A percentile compares a stretch with the other conserved stretches of the same genome.
These are phyloP conservation scores for Geoglossum glabrum DNA, from an alignment of 495 filamentous ascomycete genomes.

Conservation along the genomic window DNA sequence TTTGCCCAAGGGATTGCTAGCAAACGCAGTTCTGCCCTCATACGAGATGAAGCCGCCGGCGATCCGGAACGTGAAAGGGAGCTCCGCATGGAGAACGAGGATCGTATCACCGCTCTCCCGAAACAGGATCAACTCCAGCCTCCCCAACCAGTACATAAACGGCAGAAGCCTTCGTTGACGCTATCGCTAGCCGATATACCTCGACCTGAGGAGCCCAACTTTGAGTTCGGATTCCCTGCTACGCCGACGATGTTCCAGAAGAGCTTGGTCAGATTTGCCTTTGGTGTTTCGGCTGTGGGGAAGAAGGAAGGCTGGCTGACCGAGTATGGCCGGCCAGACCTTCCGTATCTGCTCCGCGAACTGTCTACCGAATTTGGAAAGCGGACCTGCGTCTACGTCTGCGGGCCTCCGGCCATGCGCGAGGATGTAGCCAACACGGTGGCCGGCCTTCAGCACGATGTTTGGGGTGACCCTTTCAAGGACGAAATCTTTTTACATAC, in stretches of 20 bases:
- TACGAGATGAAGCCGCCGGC: slow-evolving; percentile 61
- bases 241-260: slow-evolving; percentile 64
- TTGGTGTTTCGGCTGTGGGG: slow-evolving; percentile 33
- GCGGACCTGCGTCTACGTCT: slow-evolving; percentile 75
- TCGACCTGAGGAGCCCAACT: slow-evolving; percentile 20
- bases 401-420: slow-evolving; percentile 69
- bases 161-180: neutral
- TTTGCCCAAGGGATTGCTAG: slow-evolving; percentile 61
- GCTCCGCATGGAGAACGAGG: slow-evolving; percentile 68
- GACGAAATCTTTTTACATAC: slow-evolving; percentile 92
- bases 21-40: slow-evolving; percentile 63
- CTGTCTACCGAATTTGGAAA: slow-evolving; percentile 63
- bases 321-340: slow-evolving; percentile 80
- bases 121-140: slow-evolving; percentile 11
- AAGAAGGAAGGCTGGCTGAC: slow-evolving; percentile 63
- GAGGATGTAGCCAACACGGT: slow-evolving; percentile 70
- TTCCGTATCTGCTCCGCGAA: slow-evolving; percentile 63
- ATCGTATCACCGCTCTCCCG: slow-evolving; percentile 65
- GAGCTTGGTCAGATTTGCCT: slow-evolving; percentile 71
- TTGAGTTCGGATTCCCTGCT: slow-evolving; percentile 57
- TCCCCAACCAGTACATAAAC: slow-evolving; percentile 1
- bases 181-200: slow-evolving; percentile 6
- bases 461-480: slow-evolving; percentile 51
- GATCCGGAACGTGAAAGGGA: slow-evolving; percentile 59
- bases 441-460: slow-evolving; percentile 59